Evolutionary conservation across 768 basidiomycete genomes (phyloP).

Genomic region (Thelephora ganbajun): DNA sequence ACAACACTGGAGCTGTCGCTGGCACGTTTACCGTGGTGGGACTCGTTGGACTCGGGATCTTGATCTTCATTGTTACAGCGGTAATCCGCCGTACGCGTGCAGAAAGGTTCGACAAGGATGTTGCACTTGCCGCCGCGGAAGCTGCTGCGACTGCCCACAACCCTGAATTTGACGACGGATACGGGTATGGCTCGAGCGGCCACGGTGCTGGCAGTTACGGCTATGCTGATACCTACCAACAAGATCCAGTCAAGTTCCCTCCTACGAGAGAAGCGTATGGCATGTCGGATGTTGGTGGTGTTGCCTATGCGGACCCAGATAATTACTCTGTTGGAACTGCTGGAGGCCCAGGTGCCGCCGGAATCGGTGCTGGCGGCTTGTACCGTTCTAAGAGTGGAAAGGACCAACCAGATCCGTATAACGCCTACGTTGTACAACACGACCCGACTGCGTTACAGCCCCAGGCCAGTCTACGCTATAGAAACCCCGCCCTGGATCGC

Average conservation of each 20-base stretch:
- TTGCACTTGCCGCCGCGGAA: constrained; percentile 55
- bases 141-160: constrained; percentile 35
- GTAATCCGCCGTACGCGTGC: constrained; percentile 50
- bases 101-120: constrained; percentile 54
- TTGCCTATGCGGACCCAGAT: constrained; percentile 5
- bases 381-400: constrained; percentile 18
- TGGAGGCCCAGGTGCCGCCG: constrained; percentile 21
- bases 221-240: constrained; percentile 40
- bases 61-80: constrained; percentile 38
- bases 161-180: constrained; percentile 39
- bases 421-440: constrained; percentile 23
- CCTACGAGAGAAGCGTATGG: constrained; percentile 17
- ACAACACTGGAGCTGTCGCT: constrained; percentile 59
- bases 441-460: background rate
- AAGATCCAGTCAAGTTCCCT: constrained; percentile 35
- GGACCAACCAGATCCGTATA: constrained; percentile 22
- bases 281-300: constrained; percentile 1
- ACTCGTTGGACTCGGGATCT: constrained; percentile 36
- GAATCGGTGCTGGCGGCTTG: constrained; percentile 22
- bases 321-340: constrained; percentile 15
- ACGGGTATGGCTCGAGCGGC: constrained; percentile 20
- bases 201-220: constrained; percentile 11
- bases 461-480: constrained; percentile 12
- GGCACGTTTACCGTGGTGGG: constrained; percentile 63
- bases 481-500: constrained; percentile 9